Conservation (phyloP, 345 rosid genomes). For the Ceriops decandra region DNA sequence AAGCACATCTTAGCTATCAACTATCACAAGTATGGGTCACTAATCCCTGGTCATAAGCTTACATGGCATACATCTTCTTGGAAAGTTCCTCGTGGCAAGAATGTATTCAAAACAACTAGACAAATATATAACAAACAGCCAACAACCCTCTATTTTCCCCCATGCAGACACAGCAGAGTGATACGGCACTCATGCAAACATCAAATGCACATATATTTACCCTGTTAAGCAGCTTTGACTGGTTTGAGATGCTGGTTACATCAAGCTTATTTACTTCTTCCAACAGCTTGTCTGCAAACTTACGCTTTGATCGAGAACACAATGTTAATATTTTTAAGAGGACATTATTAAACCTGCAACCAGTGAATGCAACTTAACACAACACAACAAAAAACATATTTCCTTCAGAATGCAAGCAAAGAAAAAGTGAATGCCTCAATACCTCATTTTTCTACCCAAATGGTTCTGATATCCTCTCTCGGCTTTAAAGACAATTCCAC, state of each 20-base stretch:
- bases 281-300: slow-evolving; percentile 35
- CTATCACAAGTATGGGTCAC: too few species aligned
- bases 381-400: background rate
- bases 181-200: background rate
- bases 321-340: slow-evolving; percentile 33
- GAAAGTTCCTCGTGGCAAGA: background rate
- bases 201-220: slow-evolving; percentile 25
- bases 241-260: slow-evolving; percentile 31
- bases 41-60: too few species aligned
- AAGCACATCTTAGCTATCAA: too few species aligned
- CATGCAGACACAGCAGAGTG: background rate
- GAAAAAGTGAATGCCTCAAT: background rate
- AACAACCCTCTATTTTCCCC: background rate
- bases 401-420: background rate
- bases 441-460: slow-evolving; percentile 42
- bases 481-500: slow-evolving; percentile 36
- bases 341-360: slow-evolving; percentile 43
- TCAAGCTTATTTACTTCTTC: slow-evolving; percentile 36
- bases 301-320: slow-evolving; percentile 49
- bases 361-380: slow-evolving; percentile 3
- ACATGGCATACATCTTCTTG: too few species aligned
- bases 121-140: background rate
- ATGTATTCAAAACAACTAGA: background rate
- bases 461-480: slow-evolving; percentile 40
- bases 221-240: slow-evolving; percentile 48